A percentile compares a stretch with the other conserved stretches of the same genome.
phyloP scores from a whole-genome alignment of 2,329 filamentous ascomycete genomes.

The Pseudocercospora ulei region DNA sequence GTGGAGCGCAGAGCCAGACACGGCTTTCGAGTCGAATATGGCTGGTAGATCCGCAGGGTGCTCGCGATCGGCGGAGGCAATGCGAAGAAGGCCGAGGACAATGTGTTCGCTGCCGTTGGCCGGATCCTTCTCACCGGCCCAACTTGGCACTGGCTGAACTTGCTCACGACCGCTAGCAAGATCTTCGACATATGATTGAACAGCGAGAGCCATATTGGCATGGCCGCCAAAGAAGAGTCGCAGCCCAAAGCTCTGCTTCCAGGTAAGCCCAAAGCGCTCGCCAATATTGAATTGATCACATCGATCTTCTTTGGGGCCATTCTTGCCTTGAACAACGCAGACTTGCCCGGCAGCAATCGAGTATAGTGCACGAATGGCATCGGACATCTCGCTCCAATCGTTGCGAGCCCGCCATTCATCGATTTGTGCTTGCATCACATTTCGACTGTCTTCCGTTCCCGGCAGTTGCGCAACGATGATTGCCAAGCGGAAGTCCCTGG shows the following conservation, averaged over 20 bases:
- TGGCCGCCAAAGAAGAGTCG: constrained; percentile 78
- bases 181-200: constrained; percentile 64
- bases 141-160: constrained; percentile 62
- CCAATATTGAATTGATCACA: constrained; percentile 72
- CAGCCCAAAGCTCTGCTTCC: constrained; percentile 86
- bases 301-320: constrained; percentile 67
- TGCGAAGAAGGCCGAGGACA: constrained; percentile 74
- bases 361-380: constrained; percentile 76
- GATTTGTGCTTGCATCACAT: constrained; percentile 70
- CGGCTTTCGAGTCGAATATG: constrained; percentile 64
- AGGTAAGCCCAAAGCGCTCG: constrained; percentile 74
- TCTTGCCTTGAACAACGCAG: constrained; percentile 70
- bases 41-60: constrained; percentile 49
- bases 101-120: constrained; percentile 59
- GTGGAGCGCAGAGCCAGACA: constrained; percentile 64
- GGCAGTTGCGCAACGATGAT: constrained; percentile 77
- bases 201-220: constrained; percentile 58
- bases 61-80: constrained; percentile 36
- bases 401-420: constrained; percentile 74
- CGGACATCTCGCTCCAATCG: constrained; percentile 75
- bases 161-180: constrained; percentile 59
- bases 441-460: constrained; percentile 56
- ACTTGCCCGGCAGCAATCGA: constrained; percentile 81
- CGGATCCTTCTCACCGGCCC: constrained; percentile 12
- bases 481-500: constrained; percentile 71